phyloP scores from a whole-genome alignment of 2,329 filamentous ascomycete species.

The Paradendryphiella salina region DNA sequence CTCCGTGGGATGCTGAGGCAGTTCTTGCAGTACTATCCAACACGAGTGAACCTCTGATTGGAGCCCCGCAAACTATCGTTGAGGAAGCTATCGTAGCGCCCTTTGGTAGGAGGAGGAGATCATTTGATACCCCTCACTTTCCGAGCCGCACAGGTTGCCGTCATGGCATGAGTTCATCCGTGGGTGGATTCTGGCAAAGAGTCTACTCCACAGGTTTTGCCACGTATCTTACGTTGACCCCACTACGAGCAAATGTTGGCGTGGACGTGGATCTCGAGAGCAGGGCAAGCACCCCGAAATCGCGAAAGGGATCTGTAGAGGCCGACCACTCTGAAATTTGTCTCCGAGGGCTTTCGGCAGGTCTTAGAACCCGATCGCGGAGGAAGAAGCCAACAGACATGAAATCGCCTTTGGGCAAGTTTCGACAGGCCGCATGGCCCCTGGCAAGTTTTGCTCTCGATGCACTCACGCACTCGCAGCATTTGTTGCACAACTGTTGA shows the following conservation, averaged over 20 bases:
- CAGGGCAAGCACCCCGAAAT: conserved; percentile 39
- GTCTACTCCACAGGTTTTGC: conserved; percentile 13
- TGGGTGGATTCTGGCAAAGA: conserved; percentile 12
- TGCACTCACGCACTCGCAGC: conserved; percentile 17
- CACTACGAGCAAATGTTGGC: no score
- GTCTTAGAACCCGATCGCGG: conserved; percentile 25
- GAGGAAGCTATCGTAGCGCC: no score
- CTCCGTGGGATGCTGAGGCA: no score
- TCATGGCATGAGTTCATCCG: neutral
- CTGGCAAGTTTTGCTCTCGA: conserved; percentile 39
- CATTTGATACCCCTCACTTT: neutral
- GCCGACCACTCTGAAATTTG: conserved; percentile 22
- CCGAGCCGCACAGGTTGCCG: neutral
- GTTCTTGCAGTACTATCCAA: no score
- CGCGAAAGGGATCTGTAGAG: conserved; percentile 25
- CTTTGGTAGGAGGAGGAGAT: neutral
- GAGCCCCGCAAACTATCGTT: no score
- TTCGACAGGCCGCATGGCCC: conserved; percentile 38
- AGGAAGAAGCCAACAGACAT: conserved; percentile 45
- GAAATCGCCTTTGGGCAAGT: conserved; percentile 21
- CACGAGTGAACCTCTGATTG: no score
- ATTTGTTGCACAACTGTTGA: neutral
- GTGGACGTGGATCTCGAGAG: conserved; percentile 3
- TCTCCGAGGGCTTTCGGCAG: conserved; percentile 16
- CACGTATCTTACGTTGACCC: neutral